Percentiles rank a stretch among this genome's conserved stretches.
Conservation (phyloP, 129 eudicot species). For the sunflower (Helianthus annuus) region DNA sequence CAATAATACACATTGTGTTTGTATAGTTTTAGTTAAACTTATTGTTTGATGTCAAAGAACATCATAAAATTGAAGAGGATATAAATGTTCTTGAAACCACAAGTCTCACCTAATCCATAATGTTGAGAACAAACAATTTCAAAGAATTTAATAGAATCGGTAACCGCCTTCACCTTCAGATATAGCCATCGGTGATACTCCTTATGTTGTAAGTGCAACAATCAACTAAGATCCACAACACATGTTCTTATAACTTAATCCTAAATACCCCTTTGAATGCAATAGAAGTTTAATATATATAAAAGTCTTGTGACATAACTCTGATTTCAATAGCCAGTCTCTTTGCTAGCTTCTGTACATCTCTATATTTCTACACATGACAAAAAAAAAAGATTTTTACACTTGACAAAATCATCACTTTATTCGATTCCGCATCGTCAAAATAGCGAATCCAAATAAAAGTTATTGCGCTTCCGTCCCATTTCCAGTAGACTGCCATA, state of each 20-base stretch:
- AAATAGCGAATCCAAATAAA: conserved; percentile 62
- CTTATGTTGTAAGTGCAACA: no score
- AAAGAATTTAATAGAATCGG: no score
- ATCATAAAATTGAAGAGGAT: no score
- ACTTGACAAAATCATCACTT: neutral
- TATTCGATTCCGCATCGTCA: conserved; percentile 15
- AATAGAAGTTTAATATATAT: neutral
- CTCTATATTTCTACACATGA: conserved; percentile 27
- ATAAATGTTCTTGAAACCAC: no score
- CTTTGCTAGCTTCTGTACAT: conserved; percentile 40
- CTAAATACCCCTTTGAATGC: neutral
- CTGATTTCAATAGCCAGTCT: conserved; percentile 14
- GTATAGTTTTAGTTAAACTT: no score
- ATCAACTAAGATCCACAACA: no score
- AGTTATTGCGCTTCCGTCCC: conserved; percentile 53
- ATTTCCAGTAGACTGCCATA: conserved; percentile 86
- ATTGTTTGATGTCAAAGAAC: no score
- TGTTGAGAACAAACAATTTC: no score
- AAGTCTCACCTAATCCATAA: no score
- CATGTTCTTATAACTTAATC: neutral
- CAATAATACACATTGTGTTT: no score
- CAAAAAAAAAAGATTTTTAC: neutral
- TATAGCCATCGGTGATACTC: no score
- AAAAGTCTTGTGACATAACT: neutral
- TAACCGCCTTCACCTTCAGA: no score